phyloP scores from a whole-genome alignment of 495 filamentous ascomycete genomes.

The Penicillium mononematosum region DNA sequence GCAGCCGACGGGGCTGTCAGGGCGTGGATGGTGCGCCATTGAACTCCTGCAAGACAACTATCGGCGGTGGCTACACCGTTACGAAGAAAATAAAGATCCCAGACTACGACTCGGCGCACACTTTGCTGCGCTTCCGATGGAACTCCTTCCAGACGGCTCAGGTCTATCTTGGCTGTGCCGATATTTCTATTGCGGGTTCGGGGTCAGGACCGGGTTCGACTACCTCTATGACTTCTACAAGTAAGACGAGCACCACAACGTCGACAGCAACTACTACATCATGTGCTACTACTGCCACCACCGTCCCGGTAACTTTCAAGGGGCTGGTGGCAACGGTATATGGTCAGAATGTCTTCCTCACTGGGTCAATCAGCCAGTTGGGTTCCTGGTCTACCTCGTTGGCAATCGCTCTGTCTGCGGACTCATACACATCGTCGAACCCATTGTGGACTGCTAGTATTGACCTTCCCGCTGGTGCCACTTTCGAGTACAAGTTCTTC shows the following conservation, averaged over 20 bases:
- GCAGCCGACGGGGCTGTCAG: slow-evolving; percentile 40
- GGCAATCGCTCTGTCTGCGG: slow-evolving; percentile 50
- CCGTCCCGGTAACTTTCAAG: slow-evolving; percentile 6
- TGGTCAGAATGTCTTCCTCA: slow-evolving; percentile 43
- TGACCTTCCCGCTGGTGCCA: slow-evolving; percentile 45
- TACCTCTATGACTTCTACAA: background rate
- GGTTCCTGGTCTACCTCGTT: slow-evolving; percentile 52
- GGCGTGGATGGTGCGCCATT: slow-evolving; percentile 49
- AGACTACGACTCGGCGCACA: slow-evolving; percentile 45
- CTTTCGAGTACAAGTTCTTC: slow-evolving; percentile 66
- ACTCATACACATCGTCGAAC: slow-evolving; percentile 49
- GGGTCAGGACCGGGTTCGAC: slow-evolving; percentile 3
- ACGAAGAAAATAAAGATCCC: slow-evolving; percentile 56
- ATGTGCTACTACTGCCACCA: slow-evolving; percentile 10
- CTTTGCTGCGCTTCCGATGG: slow-evolving; percentile 54
- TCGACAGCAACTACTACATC: background rate
- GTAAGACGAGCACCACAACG: background rate
- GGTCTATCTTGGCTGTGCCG: slow-evolving; percentile 55
- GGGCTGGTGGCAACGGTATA: slow-evolving; percentile 7
- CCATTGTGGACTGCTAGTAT: slow-evolving; percentile 55
- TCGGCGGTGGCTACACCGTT: slow-evolving; percentile 54
- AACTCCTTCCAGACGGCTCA: slow-evolving; percentile 58
- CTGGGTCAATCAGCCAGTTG: slow-evolving; percentile 51
- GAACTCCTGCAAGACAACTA: slow-evolving; percentile 51
- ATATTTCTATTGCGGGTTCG: slow-evolving; percentile 44